Evolutionary conservation across 306 rosid species (phyloP).

Genomic region (Vigna hirtella): DNA sequence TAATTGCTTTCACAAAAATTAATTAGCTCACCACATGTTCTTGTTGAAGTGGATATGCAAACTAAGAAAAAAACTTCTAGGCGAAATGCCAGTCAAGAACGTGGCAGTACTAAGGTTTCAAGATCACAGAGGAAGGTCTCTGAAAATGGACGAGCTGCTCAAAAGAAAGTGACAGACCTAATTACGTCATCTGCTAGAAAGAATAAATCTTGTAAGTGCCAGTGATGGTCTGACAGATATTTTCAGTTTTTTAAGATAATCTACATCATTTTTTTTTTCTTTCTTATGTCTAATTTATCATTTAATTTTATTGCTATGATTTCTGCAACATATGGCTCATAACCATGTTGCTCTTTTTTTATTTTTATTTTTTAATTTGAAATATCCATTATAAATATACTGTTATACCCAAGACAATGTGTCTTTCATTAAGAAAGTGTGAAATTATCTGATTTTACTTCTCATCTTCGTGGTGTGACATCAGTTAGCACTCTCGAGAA

Average conservation of each 20-base stretch:
- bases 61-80: constrained; percentile 70
- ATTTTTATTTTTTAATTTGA: constrained; percentile 3
- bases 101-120: constrained; percentile 59
- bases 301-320: neutral
- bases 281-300: neutral
- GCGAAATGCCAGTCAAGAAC: constrained; percentile 61
- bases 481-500: constrained; percentile 63
- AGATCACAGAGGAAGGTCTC: constrained; percentile 72
- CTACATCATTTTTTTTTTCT: neutral
- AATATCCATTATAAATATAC: constrained; percentile 4
- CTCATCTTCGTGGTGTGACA: constrained; percentile 43
- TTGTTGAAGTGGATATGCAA: constrained; percentile 62
- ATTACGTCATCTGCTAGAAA: constrained; percentile 84
- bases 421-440: constrained; percentile 18
- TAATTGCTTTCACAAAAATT: constrained; percentile 35
- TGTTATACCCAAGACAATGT: neutral
- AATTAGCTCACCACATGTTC: constrained; percentile 27
- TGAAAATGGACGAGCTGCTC: constrained; percentile 59
- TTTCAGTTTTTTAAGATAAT: constrained; percentile 7
- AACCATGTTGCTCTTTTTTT: constrained; percentile 7
- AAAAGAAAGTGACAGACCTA: constrained; percentile 66
- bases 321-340: constrained; percentile 5
- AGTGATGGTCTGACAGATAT: neutral
- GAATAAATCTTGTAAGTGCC: constrained; percentile 64
- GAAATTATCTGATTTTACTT: constrained; percentile 33